A percentile compares a stretch with the other conserved stretches of the same genome.
These are phyloP conservation scores for Saccharomycopsis malanga DNA, from an alignment of 805 yeast genomes.

Conservation along the genomic window DNA sequence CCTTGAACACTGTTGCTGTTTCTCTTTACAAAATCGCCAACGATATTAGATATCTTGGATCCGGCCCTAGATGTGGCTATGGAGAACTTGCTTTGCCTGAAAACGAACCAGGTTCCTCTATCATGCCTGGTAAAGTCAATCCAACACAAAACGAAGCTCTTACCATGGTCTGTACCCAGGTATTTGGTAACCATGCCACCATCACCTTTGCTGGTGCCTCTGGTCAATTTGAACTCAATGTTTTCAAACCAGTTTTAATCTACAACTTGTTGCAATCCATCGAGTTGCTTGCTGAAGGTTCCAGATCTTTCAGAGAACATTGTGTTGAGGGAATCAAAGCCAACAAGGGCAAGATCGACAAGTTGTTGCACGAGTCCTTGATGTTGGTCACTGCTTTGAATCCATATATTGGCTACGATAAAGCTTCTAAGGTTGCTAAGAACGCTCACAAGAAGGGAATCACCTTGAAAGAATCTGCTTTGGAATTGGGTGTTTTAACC, in stretches of 20 bases:
- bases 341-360: slow-evolving; percentile 77
- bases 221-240: slow-evolving; percentile 97
- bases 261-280: slow-evolving; percentile 82
- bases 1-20: slow-evolving; percentile 88
- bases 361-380: slow-evolving; percentile 85
- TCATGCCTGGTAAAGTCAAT: slow-evolving; percentile 99
- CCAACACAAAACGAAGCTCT: slow-evolving; percentile 99
- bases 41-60: slow-evolving; percentile 95
- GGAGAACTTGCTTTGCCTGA: slow-evolving; percentile 94
- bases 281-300: slow-evolving; percentile 84
- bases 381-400: slow-evolving; percentile 98
- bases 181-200: slow-evolving; percentile 92
- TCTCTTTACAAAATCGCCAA: slow-evolving; percentile 95
- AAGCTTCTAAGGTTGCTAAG: slow-evolving; percentile 96
- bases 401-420: slow-evolving; percentile 98
- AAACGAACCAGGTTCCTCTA: slow-evolving; percentile 98
- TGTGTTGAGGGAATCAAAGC: slow-evolving; percentile 95
- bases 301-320: slow-evolving; percentile 82
- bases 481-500: slow-evolving; percentile 80
- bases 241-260: slow-evolving; percentile 94
- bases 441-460: slow-evolving; percentile 97
- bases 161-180: slow-evolving; percentile 97
- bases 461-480: slow-evolving; percentile 89
- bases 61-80: slow-evolving; percentile 99
- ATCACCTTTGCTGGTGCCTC: slow-evolving; percentile 97